Percentiles rank a stretch among this genome's conserved stretches.
Conservation (phyloP, 768 basidiomycete genomes). For the Austroboletus eburneus region DNA sequence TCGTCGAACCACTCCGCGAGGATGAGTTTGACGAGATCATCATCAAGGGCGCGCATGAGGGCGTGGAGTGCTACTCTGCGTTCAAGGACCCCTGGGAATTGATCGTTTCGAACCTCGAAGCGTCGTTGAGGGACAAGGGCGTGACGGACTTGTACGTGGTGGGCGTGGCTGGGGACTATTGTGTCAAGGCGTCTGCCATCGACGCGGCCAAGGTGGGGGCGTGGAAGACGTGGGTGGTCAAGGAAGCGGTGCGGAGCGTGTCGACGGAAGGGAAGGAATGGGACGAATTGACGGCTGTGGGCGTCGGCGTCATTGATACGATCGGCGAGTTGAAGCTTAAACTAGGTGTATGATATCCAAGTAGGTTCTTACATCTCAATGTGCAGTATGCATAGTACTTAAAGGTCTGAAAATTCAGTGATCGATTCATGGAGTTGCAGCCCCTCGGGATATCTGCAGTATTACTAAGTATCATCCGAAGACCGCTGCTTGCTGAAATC, state of each 20-base stretch:
- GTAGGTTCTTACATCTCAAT: background rate
- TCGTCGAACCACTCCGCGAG: slow-evolving; percentile 51
- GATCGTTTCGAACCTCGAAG: slow-evolving; percentile 44
- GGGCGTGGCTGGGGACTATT: slow-evolving; percentile 77
- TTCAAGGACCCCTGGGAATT: slow-evolving; percentile 59
- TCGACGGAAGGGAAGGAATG: slow-evolving; percentile 32
- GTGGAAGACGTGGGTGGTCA: slow-evolving; percentile 49
- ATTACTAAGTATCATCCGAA: too few species aligned
- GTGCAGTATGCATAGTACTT: background rate
- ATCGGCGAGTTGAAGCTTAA: slow-evolving; percentile 25
- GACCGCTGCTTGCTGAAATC: too few species aligned
- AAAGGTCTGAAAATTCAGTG: too few species aligned
- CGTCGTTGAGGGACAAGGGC: slow-evolving; percentile 35
- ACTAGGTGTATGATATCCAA: slow-evolving; percentile 17
- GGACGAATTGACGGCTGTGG: slow-evolving; percentile 35
- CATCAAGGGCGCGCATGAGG: slow-evolving; percentile 51
- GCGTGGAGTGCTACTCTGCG: slow-evolving; percentile 78
- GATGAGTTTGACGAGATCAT: slow-evolving; percentile 40
- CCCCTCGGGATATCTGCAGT: too few species aligned
- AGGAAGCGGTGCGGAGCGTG: slow-evolving; percentile 45
- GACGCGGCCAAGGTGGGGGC: slow-evolving; percentile 45
- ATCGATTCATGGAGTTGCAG: too few species aligned
- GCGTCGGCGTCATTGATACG: slow-evolving; percentile 31
- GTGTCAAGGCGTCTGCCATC: slow-evolving; percentile 58
- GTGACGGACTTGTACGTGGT: slow-evolving; percentile 60